Evolutionary conservation across 2,329 filamentous ascomycete species (phyloP).

Genomic region (Xylariaceae sp.): DNA sequence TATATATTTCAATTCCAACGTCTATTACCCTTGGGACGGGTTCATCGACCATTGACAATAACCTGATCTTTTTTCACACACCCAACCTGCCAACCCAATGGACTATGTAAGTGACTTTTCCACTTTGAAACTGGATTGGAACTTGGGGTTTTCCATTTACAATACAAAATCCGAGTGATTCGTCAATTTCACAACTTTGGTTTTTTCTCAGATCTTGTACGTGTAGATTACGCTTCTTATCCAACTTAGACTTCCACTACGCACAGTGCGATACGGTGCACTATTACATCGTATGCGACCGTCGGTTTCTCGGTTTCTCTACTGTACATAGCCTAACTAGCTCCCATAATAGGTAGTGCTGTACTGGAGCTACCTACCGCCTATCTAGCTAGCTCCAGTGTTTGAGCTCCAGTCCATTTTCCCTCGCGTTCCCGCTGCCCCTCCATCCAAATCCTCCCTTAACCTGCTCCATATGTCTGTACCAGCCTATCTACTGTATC

Average conservation of each 20-base stretch:
- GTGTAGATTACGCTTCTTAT: no score
- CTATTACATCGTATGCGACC: background rate
- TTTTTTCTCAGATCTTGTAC: no score
- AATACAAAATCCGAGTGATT: background rate
- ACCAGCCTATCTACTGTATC: no score
- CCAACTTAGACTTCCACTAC: no score
- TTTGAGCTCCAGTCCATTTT: background rate
- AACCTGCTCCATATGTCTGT: no score
- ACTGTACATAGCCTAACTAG: no score
- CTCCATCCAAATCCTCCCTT: conserved; percentile 13
- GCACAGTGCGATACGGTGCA: background rate
- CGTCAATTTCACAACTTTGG: background rate
- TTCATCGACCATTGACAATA: background rate
- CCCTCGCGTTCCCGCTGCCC: conserved; percentile 5
- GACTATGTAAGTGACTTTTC: background rate
- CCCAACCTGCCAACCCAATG: background rate
- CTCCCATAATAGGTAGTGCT: no score
- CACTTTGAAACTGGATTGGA: background rate
- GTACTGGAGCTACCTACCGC: background rate
- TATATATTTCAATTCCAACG: conserved; percentile 17
- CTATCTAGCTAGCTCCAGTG: background rate
- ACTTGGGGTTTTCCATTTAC: background rate
- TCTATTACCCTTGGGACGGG: background rate
- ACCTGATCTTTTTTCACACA: background rate
- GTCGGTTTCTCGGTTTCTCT: no score